Evolutionary conservation across 2,329 filamentous ascomycete genomes (phyloP), one percentile per base, ranked within the genome.

Genomic region (Cylindrodendrum hubeiense): DNA sequence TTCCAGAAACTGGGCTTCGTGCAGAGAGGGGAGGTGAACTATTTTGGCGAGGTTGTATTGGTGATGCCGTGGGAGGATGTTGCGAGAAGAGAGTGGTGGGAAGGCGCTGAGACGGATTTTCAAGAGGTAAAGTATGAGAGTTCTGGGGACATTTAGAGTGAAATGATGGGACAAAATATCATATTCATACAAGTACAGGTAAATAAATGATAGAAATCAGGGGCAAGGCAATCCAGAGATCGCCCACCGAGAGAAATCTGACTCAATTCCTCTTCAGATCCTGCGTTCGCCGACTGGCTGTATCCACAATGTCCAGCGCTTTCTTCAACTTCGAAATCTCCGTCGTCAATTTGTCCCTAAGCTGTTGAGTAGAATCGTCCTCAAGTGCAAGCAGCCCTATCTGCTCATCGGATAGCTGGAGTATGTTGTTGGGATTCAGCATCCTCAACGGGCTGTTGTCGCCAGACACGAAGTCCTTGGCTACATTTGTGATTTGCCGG

Each of bases 21-120:
- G 66, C 83, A 86, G 75, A 75, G 78, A n/a, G 87, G 86, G 0
- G 80, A 74, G 3, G 84, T 85, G 55, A 87, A 89, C 70, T 89
- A 89, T 71, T 89, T 90, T 79, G 87, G 86, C 0, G 87, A 90
- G 78, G 75, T 89, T n/a, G 81, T 83, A 65, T 77, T 89, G 78
- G 80, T 84, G 8, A 74, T 86, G 41, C 65, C 69, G 21, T 80
- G 78, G 77, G 71, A 71, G 5, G 70, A 67, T 17, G 54, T 75
- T 28, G 64, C 54, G 59, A 57, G n/a, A 26, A 65, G 61, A 49
- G 66, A 71, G 21, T 77, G 76, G 75, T 74, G 69, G 71, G 54
- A 43, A 13, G 51, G 44, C 4, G 70, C 67, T 0, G 61, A 57
- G 7, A 39, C 5, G 17, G 70, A 65, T 15, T 77, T 74, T 52